Evolutionary conservation across 2,329 filamentous ascomycete species (phyloP).

Genomic region (Apiospora hydei): DNA sequence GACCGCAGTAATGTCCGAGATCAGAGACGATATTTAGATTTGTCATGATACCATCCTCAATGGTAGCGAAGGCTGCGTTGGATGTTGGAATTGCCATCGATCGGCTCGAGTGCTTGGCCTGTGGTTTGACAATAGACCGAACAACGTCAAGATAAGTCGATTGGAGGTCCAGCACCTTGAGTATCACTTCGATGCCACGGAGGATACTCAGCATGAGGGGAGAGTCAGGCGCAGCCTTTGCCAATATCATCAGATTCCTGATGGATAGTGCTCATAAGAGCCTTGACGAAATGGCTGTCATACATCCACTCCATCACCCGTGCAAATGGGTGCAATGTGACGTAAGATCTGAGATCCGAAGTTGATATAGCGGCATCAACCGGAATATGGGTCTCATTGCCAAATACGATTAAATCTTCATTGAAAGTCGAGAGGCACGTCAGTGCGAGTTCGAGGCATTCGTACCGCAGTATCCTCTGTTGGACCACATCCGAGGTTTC

Average conservation of each 20-base stretch:
- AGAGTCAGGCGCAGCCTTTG: conserved; percentile 76
- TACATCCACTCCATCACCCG: conserved; percentile 99
- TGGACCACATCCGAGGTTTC: conserved; percentile 74
- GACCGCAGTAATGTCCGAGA: conserved; percentile 85
- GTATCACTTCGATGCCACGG: conserved; percentile 83
- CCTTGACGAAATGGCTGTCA: conserved; percentile 84
- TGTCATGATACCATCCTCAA: conserved; percentile 89
- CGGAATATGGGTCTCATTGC: conserved; percentile 77
- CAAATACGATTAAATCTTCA: conserved; percentile 87
- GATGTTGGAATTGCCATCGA: conserved; percentile 46
- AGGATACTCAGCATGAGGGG: conserved; percentile 82
- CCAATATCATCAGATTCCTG: conserved; percentile 78
- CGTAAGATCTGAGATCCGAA: conserved; percentile 79
- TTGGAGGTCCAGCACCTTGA: conserved; percentile 84
- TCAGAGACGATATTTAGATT: conserved; percentile 82
- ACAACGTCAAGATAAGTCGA: conserved; percentile 92
- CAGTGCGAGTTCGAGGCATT: conserved; percentile 83
- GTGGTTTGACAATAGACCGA: conserved; percentile 75
- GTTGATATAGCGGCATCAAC: conserved; percentile 79
- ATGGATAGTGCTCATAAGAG: conserved; percentile 80
- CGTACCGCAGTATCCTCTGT: conserved; percentile 75
- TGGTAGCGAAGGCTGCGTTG: conserved; percentile 81
- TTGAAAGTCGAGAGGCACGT: conserved; percentile 88
- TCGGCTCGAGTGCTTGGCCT: conserved; percentile 53
- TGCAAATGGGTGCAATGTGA: conserved; percentile 88